Percentiles rank a stretch among this genome's conserved stretches.
These are phyloP conservation scores for Aspergillus fumigatus DNA, from an alignment of 2,329 filamentous ascomycete genomes.

Conservation along the genomic window DNA sequence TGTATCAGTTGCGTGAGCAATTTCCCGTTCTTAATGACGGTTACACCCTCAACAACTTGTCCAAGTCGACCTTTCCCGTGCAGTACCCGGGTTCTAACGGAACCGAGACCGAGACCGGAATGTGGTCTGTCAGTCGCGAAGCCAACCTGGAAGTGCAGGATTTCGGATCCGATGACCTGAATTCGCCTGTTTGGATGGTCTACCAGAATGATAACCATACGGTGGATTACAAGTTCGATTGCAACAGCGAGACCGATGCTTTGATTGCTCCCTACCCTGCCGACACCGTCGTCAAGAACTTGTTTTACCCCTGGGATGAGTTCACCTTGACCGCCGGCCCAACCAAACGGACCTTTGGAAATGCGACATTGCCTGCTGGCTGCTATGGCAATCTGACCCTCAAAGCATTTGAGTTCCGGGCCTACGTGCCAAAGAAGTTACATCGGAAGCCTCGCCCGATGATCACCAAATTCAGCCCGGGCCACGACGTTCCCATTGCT, in stretches of 20 bases:
- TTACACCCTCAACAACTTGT: slow-evolving; percentile 50
- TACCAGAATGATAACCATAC: slow-evolving; percentile 44
- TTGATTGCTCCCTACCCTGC: slow-evolving; percentile 53
- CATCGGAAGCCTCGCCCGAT: slow-evolving; percentile 51
- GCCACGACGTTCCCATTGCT: slow-evolving; percentile 54
- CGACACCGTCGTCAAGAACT: slow-evolving; percentile 55
- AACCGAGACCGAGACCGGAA: slow-evolving; percentile 51
- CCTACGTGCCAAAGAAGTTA: slow-evolving; percentile 50
- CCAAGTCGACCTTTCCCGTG: slow-evolving; percentile 50
- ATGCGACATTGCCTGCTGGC: slow-evolving; percentile 46
- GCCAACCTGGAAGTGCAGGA: slow-evolving; percentile 49
- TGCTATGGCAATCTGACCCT: slow-evolving; percentile 51
- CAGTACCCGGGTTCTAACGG: slow-evolving; percentile 49
- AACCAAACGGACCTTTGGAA: slow-evolving; percentile 43
- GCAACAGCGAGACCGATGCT: slow-evolving; percentile 41
- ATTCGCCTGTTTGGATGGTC: slow-evolving; percentile 42
- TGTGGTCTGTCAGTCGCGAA: slow-evolving; percentile 56
- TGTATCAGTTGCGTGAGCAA: slow-evolving; percentile 54
- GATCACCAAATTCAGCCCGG: slow-evolving; percentile 56
- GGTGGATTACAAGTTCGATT: slow-evolving; percentile 53
- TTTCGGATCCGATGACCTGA: slow-evolving; percentile 37
- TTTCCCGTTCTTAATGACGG: slow-evolving; percentile 59
- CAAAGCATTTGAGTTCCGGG: slow-evolving; percentile 53
- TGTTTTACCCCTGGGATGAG: slow-evolving; percentile 58
- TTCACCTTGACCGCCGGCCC: slow-evolving; percentile 45